Conservation (phyloP, 2,329 filamentous ascomycete species). For the Talaromyces sp. region DNA sequence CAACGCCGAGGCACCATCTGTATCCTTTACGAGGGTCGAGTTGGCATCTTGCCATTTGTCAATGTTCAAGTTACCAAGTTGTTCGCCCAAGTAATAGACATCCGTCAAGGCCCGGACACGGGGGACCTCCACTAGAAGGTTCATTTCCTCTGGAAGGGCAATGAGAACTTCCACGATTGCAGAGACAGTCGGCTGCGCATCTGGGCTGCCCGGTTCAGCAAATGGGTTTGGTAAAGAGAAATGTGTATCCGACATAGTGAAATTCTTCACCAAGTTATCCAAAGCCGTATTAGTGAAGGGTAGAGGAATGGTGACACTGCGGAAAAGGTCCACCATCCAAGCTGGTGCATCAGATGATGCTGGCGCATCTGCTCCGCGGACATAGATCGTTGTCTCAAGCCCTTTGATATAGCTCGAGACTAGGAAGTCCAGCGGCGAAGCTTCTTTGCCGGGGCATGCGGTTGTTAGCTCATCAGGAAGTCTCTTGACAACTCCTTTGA, state of each 20-base stretch:
- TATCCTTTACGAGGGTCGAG: conserved; percentile 69
- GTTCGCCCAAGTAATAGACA: conserved; percentile 74
- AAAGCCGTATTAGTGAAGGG: conserved; percentile 81
- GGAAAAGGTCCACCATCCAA: conserved; percentile 81
- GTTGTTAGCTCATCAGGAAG: conserved; percentile 73
- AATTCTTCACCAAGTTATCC: conserved; percentile 82
- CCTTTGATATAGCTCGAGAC: conserved; percentile 82
- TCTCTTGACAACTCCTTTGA: conserved; percentile 70
- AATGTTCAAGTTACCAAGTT: conserved; percentile 80
- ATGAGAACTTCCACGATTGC: conserved; percentile 81
- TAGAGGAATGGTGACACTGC: conserved; percentile 79
- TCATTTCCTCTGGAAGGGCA: conserved; percentile 79
- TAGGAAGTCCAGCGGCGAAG: conserved; percentile 82
- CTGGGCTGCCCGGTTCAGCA: conserved; percentile 73
- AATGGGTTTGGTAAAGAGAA: conserved; percentile 82
- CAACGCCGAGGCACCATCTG: conserved; percentile 64
- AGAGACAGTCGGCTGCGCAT: conserved; percentile 76
- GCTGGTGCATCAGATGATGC: conserved; percentile 70
- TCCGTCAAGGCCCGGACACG: conserved; percentile 76
- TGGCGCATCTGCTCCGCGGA: conserved; percentile 41
- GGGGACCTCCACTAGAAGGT: conserved; percentile 78
- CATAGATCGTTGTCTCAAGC: conserved; percentile 74
- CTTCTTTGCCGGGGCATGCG: conserved; percentile 73
- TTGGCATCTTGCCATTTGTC: conserved; percentile 81
- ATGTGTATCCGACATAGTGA: conserved; percentile 81